Conservation (phyloP, 164 flowering plant species). For the Echeveria elegans region DNA sequence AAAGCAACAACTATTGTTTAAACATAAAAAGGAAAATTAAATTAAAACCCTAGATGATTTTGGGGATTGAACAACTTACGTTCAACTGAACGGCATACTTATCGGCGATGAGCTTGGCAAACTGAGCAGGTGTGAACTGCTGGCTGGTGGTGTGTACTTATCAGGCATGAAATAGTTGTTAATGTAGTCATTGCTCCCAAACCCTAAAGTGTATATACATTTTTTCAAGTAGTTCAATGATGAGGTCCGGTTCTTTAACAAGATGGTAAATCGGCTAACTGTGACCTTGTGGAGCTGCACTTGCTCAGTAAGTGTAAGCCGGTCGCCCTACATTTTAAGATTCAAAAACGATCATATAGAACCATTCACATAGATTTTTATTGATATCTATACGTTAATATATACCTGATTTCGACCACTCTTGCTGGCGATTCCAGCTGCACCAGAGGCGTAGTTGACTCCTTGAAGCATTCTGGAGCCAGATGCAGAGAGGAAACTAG, state of each 20-base stretch:
- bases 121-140: not conserved
- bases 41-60: too few species aligned
- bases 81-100: not conserved
- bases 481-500: not conserved
- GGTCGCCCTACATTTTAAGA: not conserved
- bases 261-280: not conserved
- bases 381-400: not conserved
- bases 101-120: not conserved
- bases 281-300: not conserved
- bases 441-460: conserved; percentile 9
- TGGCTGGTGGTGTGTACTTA: not conserved
- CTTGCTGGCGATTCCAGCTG: conserved; percentile 9
- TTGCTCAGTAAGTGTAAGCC: not conserved
- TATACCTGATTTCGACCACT: conserved; percentile 8
- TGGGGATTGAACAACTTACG: not conserved
- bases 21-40: too few species aligned
- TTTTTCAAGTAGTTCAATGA: not conserved
- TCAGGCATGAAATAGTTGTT: conserved; percentile 8
- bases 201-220: conserved; percentile 3
- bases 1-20: too few species aligned
- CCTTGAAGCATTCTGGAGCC: not conserved
- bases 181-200: conserved; percentile 10
- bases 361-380: not conserved
- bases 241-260: not conserved
- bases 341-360: not conserved